These are phyloP conservation scores for Moniliophthora roreri DNA, from an alignment of 1,284 basidiomycete species.

Conservation along the genomic window DNA sequence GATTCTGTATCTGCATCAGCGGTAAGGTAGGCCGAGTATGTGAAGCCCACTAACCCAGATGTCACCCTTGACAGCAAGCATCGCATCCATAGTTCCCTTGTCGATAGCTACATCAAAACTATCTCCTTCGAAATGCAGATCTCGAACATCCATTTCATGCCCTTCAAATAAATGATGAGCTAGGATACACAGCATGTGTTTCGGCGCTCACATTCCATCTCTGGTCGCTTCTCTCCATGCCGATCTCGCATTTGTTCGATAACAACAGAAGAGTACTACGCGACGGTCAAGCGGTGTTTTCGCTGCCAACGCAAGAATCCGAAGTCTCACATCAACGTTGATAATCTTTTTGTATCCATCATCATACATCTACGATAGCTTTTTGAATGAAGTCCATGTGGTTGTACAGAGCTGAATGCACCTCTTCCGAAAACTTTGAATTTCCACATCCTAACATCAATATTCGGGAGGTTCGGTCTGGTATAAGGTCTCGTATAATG, in stretches of 20 bases:
- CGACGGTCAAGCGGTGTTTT: slow-evolving; percentile 8
- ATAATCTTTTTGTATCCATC: slow-evolving; percentile 85
- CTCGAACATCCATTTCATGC: slow-evolving; percentile 87
- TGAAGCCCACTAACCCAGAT: slow-evolving; percentile 70
- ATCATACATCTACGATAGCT: slow-evolving; percentile 75
- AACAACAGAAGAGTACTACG: slow-evolving; percentile 77
- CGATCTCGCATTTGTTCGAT: slow-evolving; percentile 79
- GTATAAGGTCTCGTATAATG: slow-evolving; percentile 61
- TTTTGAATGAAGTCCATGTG: slow-evolving; percentile 3
- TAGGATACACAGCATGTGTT: not conserved
- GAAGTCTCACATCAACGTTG: slow-evolving; percentile 75
- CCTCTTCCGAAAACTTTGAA: slow-evolving; percentile 77
- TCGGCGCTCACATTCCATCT: slow-evolving; percentile 72
- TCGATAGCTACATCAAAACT: slow-evolving; percentile 88
- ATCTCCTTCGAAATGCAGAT: slow-evolving; percentile 63
- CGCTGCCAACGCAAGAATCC: not conserved
- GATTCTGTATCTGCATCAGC: slow-evolving; percentile 57
- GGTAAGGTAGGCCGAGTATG: not conserved
- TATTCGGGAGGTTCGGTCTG: slow-evolving; percentile 65
- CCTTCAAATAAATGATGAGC: slow-evolving; percentile 43
- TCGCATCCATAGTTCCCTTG: slow-evolving; percentile 95
- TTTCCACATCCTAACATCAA: slow-evolving; percentile 93
- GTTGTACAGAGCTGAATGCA: slow-evolving; percentile 27
- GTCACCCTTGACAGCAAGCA: slow-evolving; percentile 87
- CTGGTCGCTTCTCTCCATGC: slow-evolving; percentile 53